Conservation (phyloP, 2,329 filamentous ascomycete species). For the Fragosphaeria purpurea region DNA sequence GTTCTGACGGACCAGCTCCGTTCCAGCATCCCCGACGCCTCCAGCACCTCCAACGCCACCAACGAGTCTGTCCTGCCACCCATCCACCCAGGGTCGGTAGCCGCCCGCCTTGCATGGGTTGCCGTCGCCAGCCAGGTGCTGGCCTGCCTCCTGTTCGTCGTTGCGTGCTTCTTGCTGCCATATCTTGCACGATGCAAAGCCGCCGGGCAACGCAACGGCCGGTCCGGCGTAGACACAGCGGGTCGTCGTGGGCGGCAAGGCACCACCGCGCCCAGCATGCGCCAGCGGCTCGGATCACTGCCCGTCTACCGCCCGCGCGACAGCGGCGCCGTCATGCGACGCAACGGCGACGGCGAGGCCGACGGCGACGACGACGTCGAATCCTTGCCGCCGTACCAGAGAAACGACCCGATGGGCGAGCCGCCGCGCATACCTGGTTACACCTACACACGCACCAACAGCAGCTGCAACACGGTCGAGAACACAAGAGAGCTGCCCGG, state of each 20-base stretch:
- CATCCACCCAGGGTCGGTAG: background rate
- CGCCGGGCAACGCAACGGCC: too few species aligned
- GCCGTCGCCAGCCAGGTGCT: slow-evolving; percentile 1
- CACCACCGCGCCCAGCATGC: background rate
- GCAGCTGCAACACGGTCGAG: background rate
- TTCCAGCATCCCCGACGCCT: too few species aligned
- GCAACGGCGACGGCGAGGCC: background rate
- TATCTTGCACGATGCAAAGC: too few species aligned
- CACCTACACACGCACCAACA: background rate
- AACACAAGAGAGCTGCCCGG: too few species aligned
- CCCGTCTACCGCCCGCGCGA: slow-evolving; percentile 1
- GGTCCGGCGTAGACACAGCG: background rate
- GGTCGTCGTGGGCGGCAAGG: background rate
- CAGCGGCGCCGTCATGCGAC: background rate
- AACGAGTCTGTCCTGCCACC: background rate
- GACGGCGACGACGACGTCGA: slow-evolving; percentile 1
- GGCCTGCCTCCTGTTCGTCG: background rate
- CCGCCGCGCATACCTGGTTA: slow-evolving; percentile 5
- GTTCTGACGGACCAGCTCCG: too few species aligned
- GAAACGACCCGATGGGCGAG: slow-evolving; percentile 5
- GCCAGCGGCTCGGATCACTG: background rate
- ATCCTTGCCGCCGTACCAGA: slow-evolving; percentile 5
- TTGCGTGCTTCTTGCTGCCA: background rate
- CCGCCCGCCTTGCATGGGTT: background rate
- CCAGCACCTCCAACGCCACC: too few species aligned